phyloP scores from a whole-genome alignment of 2,329 filamentous ascomycete species.

The Plenodomus tracheiphilus region DNA sequence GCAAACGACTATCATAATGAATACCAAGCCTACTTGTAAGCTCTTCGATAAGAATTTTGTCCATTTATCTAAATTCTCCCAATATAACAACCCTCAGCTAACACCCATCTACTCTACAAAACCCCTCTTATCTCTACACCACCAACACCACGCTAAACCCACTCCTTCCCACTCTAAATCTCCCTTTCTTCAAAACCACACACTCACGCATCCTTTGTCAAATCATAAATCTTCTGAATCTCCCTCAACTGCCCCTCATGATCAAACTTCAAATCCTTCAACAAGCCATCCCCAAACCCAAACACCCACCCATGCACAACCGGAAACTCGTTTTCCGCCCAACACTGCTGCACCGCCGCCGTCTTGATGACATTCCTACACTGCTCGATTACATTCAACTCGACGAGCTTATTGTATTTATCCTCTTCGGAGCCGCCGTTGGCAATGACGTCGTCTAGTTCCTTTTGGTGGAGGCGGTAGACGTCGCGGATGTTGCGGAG shows the following conservation, averaged over 20 bases:
- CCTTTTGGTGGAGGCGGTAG: slow-evolving; percentile 70
- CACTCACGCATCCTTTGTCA: slow-evolving; percentile 26
- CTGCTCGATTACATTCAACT: slow-evolving; percentile 46
- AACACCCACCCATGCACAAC: slow-evolving; percentile 77
- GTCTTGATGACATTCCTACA: slow-evolving; percentile 46
- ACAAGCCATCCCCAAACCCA: slow-evolving; percentile 66
- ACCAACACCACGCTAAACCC: no score
- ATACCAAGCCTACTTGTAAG: no score
- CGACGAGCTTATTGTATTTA: slow-evolving; percentile 41
- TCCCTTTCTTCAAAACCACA: no score
- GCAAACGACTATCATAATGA: no score
- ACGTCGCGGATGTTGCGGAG: slow-evolving; percentile 75
- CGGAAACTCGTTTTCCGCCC: slow-evolving; percentile 64
- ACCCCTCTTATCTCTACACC: no score
- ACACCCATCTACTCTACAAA: no score
- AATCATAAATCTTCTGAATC: slow-evolving; percentile 68
- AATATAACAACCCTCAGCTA: no score
- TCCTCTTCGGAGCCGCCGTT: slow-evolving; percentile 23
- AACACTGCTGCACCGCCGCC: slow-evolving; percentile 62
- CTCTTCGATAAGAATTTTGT: no score
- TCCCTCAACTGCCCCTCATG: slow-evolving; percentile 60
- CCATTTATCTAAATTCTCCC: no score
- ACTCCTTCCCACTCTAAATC: no score
- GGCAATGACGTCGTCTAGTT: slow-evolving; percentile 58
- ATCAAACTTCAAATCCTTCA: slow-evolving; percentile 67